Conservation (phyloP, 1,139 yeast species). For the Scheffersomyces titani region DNA sequence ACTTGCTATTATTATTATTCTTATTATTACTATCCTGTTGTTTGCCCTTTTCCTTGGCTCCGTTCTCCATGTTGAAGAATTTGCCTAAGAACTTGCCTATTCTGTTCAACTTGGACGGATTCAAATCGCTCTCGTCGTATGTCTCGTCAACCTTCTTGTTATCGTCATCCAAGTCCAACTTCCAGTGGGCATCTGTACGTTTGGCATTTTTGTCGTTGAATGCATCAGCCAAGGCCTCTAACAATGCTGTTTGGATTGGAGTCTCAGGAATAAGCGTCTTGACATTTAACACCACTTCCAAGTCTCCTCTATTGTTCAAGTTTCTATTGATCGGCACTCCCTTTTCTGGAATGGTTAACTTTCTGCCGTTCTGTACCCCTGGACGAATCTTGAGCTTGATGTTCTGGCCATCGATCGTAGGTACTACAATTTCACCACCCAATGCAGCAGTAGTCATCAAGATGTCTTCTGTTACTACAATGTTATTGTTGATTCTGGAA, state of each 20-base stretch:
- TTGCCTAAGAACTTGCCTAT: conserved; percentile 65
- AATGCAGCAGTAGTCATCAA: conserved; percentile 96
- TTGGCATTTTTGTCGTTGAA: conserved; percentile 79
- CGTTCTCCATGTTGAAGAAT: conserved; percentile 57
- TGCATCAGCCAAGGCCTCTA: conserved; percentile 94
- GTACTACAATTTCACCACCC: conserved; percentile 88
- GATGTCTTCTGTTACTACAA: conserved; percentile 64
- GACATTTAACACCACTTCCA: conserved; percentile 74
- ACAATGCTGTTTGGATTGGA: conserved; percentile 86
- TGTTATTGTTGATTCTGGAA: conserved; percentile 62
- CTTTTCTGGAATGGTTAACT: conserved; percentile 76
- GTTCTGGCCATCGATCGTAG: conserved; percentile 77
- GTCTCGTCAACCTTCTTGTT: conserved; percentile 21
- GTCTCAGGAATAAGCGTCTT: conserved; percentile 73
- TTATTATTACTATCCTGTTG: conserved; percentile 4
- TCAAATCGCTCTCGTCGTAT: conserved; percentile 44
- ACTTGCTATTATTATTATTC: background rate
- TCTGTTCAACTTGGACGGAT: conserved; percentile 58
- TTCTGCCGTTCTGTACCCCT: conserved; percentile 81
- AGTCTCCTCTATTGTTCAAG: conserved; percentile 69
- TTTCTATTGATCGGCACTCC: conserved; percentile 78
- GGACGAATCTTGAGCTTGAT: conserved; percentile 81
- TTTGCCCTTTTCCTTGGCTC: conserved; percentile 10
- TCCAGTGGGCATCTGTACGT: conserved; percentile 63
- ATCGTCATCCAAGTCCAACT: conserved; percentile 38